These are phyloP conservation scores for Globisporangium paroecandrum DNA, from an alignment of 352 stramenopile species.

Conservation along the genomic window DNA sequence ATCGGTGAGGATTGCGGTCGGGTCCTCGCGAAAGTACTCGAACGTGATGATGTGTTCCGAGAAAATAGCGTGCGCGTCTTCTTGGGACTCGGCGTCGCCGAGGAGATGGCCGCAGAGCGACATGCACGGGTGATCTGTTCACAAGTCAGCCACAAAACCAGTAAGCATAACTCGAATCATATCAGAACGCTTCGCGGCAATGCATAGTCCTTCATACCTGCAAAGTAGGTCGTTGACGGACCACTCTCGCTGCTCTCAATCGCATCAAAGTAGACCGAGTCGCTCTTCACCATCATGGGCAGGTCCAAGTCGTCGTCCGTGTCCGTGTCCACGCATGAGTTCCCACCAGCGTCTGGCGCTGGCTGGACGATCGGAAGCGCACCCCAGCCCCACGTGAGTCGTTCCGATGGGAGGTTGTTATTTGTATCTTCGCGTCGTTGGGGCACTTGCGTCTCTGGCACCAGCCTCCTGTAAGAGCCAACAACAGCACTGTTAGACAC, in stretches of 20 bases:
- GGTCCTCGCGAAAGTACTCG: conserved; percentile 52
- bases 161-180: not conserved
- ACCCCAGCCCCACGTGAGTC: conserved; percentile 55
- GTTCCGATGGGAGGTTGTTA: conserved; percentile 23
- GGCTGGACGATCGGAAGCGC: conserved; percentile 38
- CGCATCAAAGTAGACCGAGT: conserved; percentile 77
- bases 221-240: conserved; percentile 6
- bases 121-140: conserved; percentile 51
- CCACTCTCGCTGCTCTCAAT: conserved; percentile 41
- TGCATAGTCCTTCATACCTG: not conserved
- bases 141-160: not conserved
- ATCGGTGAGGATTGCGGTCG: conserved; percentile 42
- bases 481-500: not conserved
- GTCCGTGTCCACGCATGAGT: conserved; percentile 13
- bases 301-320: conserved; percentile 29
- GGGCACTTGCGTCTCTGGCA: conserved; percentile 12
- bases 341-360: not conserved
- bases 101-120: conserved; percentile 75
- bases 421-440: conserved; percentile 11
- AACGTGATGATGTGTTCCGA: conserved; percentile 62
- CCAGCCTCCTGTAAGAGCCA: not conserved
- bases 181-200: not conserved
- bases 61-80: conserved; percentile 58
- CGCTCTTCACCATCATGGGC: conserved; percentile 58
- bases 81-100: conserved; percentile 29